Conservation (phyloP, 371 early-diverging fungal species). For the Dichotomocladium elegans region DNA sequence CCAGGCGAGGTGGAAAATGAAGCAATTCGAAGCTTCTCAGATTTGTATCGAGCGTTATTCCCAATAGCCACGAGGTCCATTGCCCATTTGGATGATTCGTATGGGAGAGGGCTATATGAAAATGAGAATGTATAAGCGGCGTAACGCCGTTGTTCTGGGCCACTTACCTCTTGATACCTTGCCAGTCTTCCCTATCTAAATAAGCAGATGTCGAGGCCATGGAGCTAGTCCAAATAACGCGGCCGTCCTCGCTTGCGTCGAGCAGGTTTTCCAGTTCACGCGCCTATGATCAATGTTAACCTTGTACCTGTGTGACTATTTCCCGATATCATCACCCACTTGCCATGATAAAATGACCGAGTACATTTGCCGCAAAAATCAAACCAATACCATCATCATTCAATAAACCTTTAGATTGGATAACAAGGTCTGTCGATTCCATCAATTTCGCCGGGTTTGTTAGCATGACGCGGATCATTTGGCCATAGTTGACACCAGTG, state of each 20-base stretch:
- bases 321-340: no score
- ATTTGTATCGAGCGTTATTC: conserved; percentile 44
- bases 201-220: conserved; percentile 46
- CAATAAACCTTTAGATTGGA: conserved; percentile 61
- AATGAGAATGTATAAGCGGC: no score
- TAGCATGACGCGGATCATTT: conserved; percentile 43
- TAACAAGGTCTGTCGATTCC: conserved; percentile 61
- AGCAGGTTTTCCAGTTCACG: conserved; percentile 54
- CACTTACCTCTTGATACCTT: conserved; percentile 57
- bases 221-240: conserved; percentile 84
- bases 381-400: conserved; percentile 68
- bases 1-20: conserved; percentile 71
- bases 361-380: conserved; percentile 80
- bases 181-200: conserved; percentile 66
- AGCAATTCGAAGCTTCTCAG: conserved; percentile 15
- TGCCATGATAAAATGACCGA: conserved; percentile 87
- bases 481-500: conserved; percentile 44
- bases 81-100: conserved; percentile 80
- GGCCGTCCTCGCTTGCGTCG: conserved; percentile 36
- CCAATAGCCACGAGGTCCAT: conserved; percentile 58
- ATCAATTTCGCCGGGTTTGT: conserved; percentile 59
- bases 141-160: neutral
- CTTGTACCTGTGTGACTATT: neutral
- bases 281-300: conserved; percentile 30
- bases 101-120: conserved; percentile 45